Base-by-base conservation (phyloP, 148 eudicot genomes). In the Rhododendron williamsianum region DNA sequence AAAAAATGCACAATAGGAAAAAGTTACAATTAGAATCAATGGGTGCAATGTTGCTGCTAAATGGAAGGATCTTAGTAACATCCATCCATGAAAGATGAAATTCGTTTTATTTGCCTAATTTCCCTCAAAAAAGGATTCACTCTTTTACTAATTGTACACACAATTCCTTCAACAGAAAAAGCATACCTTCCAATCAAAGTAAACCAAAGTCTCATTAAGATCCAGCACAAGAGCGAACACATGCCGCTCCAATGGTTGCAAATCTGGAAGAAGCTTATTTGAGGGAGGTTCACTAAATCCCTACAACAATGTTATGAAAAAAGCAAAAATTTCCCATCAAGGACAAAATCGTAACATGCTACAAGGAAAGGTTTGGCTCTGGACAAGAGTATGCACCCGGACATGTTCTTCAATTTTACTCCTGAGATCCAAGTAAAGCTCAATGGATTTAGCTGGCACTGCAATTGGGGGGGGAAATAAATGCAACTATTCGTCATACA, bases 201-300 rank as follows among this genome's bases (percentile, higher is more conserved):
- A 92, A 51, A 96, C 88, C 85, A 96, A 89, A 63, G 99, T 96
- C 86, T 96, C 99, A 82, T 92, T 94, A 36, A 96, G 91, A 89
- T 96, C 99, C 46, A 96, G 87, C 76, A 96, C 98, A 87, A 96
- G 95, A 23, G 99, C 95, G 86, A 92, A 93, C 11, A 94, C 91
- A 78, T 94, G 90, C 88, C 91, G 94, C 90, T 93, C 89, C 83
- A 84, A n/a, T 23, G 99, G 98, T 82, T 91, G 94, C 88, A 96
- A 91, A 91, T 96, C 99, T 65, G 99, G 99, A 43, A 96, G 97
- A 60, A 96, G 97, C 93, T 91, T 91, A 81, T 96, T 97, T 76
- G 99, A 94, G 58, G 91, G 71, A 46, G 99, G 99, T 86, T 96
- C 99, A 76, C 94, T 91, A 78, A 91, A 96, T 82, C 92, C 98